A percentile compares a stretch with the other conserved stretches of the same genome.
Evolutionary conservation across 2,329 filamentous ascomycete genomes (phyloP).

Genomic region (Scolecobasidium constrictum): DNA sequence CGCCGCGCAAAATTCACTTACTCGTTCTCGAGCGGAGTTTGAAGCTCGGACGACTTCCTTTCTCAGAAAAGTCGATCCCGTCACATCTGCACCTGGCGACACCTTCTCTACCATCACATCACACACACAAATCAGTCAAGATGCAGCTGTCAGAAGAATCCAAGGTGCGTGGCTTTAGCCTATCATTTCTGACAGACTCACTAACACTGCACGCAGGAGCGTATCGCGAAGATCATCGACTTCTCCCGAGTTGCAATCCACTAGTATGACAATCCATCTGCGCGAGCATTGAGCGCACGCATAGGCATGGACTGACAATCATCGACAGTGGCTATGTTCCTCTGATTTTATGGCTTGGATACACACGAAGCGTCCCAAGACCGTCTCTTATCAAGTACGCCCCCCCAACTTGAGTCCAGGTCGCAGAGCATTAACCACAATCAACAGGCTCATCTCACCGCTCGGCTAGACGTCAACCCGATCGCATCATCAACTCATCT

Average conservation of each 20-base stretch:
- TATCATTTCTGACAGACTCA: slow-evolving; percentile 1
- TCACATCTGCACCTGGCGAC: no score
- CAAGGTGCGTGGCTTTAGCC: slow-evolving; percentile 52
- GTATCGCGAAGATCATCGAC: slow-evolving; percentile 94
- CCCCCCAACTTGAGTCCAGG: not conserved
- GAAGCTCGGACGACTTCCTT: not conserved
- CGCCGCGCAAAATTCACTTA: not conserved
- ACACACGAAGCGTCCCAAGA: slow-evolving; percentile 86
- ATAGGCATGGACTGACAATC: no score
- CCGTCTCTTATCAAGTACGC: slow-evolving; percentile 63
- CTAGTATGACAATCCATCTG: slow-evolving; percentile 54
- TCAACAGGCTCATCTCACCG: slow-evolving; percentile 8
- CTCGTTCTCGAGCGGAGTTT: not conserved
- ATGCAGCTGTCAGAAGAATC: slow-evolving; percentile 77
- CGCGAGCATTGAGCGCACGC: slow-evolving; percentile 5
- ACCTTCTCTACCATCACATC: slow-evolving; percentile 2
- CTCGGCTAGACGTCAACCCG: slow-evolving; percentile 9
- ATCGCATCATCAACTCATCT: no score
- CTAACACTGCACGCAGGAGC: slow-evolving; percentile 55
- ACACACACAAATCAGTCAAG: not conserved
- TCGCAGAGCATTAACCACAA: not conserved
- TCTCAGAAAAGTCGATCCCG: not conserved
- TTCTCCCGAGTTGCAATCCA: slow-evolving; percentile 87
- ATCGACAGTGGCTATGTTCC: slow-evolving; percentile 83
- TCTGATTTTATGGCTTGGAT: slow-evolving; percentile 92